Evolutionary conservation across 2,329 filamentous ascomycete species (phyloP).

Genomic region (Colletotrichum sansevieriae): DNA sequence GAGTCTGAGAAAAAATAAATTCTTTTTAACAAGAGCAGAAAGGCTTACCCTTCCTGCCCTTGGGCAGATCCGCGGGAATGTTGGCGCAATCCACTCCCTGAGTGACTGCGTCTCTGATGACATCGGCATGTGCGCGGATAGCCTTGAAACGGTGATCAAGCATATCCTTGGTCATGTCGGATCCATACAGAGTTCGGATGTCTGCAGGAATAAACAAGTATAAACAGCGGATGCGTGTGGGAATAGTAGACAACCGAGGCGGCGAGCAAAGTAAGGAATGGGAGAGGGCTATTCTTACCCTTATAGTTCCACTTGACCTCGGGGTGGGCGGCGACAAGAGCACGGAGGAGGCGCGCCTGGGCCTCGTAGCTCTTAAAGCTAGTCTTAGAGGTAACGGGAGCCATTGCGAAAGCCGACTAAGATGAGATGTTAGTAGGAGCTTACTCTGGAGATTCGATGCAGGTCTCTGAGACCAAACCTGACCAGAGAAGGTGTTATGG

Average conservation of each 20-base stretch:
- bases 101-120: constrained; percentile 53
- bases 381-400: constrained; percentile 55
- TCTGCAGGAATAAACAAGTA: no score
- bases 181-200: constrained; percentile 56
- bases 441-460: neutral
- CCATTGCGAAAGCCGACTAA: constrained; percentile 55
- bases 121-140: constrained; percentile 57
- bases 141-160: constrained; percentile 66
- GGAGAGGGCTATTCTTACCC: constrained; percentile 59
- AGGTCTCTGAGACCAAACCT: neutral
- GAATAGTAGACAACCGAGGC: neutral
- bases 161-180: constrained; percentile 61
- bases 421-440: neutral
- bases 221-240: constrained; percentile 35
- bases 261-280: neutral
- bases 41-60: constrained; percentile 56
- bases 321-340: constrained; percentile 70
- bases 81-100: constrained; percentile 58
- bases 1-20: neutral
- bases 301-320: constrained; percentile 70
- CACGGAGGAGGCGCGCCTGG: constrained; percentile 70
- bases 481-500: neutral
- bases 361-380: constrained; percentile 73
- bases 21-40: neutral
- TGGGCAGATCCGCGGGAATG: constrained; percentile 53